A percentile compares a stretch with the other conserved stretches of the same genome.
These are phyloP conservation scores for Aspergillus egyptiacus DNA, from an alignment of 495 filamentous ascomycete genomes.

Conservation along the genomic window DNA sequence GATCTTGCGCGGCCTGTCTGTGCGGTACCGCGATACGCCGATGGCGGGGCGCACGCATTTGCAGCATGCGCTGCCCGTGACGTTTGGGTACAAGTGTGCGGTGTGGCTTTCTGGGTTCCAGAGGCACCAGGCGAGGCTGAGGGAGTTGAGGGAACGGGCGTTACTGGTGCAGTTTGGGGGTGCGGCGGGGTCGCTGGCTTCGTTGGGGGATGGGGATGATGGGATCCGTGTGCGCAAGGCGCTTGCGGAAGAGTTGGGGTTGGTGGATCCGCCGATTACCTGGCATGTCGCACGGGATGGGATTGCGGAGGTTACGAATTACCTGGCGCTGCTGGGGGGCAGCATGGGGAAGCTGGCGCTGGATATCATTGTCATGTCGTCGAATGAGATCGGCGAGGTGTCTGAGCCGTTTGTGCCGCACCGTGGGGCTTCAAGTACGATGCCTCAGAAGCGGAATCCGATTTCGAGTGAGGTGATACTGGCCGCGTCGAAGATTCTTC, in stretches of 20 bases:
- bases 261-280: conserved; percentile 39
- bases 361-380: conserved; percentile 52
- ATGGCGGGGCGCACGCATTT: conserved; percentile 50
- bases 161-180: conserved; percentile 45
- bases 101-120: conserved; percentile 41
- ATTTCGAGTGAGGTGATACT: conserved; percentile 49
- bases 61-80: conserved; percentile 46
- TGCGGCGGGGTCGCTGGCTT: conserved; percentile 44
- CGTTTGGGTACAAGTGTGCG: conserved; percentile 46
- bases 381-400: conserved; percentile 50
- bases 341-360: conserved; percentile 46
- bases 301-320: conserved; percentile 45
- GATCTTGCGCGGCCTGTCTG: conserved; percentile 31
- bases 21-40: conserved; percentile 41
- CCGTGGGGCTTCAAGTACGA: conserved; percentile 47
- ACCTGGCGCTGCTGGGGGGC: conserved; percentile 45
- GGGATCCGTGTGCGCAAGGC: conserved; percentile 37
- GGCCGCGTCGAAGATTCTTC: conserved; percentile 45
- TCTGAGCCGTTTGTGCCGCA: conserved; percentile 50
- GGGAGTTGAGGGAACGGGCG: conserved; percentile 30
- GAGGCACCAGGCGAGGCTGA: conserved; percentile 35
- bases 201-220: conserved; percentile 28
- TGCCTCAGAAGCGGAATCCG: conserved; percentile 53
- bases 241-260: conserved; percentile 32
- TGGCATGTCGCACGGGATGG: conserved; percentile 45